A percentile compares a stretch with the other conserved stretches of the same genome.
These are phyloP conservation scores for Evernia prunastri DNA, from an alignment of 495 filamentous ascomycete genomes.

Conservation along the genomic window DNA sequence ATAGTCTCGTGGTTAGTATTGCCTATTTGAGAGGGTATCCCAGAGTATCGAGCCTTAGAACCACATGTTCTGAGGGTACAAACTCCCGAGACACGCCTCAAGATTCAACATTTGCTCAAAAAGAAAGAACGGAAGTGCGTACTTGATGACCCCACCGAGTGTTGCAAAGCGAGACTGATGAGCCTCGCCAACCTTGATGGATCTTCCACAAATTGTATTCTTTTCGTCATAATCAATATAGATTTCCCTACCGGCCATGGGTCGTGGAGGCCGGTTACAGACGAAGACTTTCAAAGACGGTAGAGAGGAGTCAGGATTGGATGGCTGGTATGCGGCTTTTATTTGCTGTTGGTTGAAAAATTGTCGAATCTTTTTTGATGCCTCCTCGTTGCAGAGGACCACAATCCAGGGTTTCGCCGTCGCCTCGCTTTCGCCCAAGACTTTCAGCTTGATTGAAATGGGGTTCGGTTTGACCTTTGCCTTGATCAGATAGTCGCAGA, in stretches of 20 bases:
- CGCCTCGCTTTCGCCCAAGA: slow-evolving; percentile 23
- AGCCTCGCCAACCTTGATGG: not conserved
- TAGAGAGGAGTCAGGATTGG: slow-evolving; percentile 1
- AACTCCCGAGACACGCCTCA: not conserved
- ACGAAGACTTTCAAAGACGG: slow-evolving; percentile 24
- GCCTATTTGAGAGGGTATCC: not conserved
- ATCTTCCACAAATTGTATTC: slow-evolving; percentile 2
- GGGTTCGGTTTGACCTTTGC: slow-evolving; percentile 8
- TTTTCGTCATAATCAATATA: not conserved
- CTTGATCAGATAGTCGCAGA: slow-evolving; percentile 21
- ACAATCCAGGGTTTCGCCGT: slow-evolving; percentile 27
- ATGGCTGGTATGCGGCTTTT: slow-evolving; percentile 22
- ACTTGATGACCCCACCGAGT: slow-evolving; percentile 24
- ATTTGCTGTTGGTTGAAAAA: slow-evolving; percentile 27
- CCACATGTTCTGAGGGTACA: not conserved
- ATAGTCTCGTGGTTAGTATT: not conserved
- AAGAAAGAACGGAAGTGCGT: not conserved
- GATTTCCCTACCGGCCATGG: slow-evolving; percentile 1
- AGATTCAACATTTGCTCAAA: not conserved
- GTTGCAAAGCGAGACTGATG: slow-evolving; percentile 18
- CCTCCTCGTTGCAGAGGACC: slow-evolving; percentile 22
- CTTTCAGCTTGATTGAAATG: slow-evolving; percentile 24
- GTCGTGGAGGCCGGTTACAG: slow-evolving; percentile 15
- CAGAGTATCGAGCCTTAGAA: not conserved
- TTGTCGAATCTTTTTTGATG: slow-evolving; percentile 19